Evolutionary conservation across 2,329 filamentous ascomycete species (phyloP).

Genomic region (Colletotrichum filicis): DNA sequence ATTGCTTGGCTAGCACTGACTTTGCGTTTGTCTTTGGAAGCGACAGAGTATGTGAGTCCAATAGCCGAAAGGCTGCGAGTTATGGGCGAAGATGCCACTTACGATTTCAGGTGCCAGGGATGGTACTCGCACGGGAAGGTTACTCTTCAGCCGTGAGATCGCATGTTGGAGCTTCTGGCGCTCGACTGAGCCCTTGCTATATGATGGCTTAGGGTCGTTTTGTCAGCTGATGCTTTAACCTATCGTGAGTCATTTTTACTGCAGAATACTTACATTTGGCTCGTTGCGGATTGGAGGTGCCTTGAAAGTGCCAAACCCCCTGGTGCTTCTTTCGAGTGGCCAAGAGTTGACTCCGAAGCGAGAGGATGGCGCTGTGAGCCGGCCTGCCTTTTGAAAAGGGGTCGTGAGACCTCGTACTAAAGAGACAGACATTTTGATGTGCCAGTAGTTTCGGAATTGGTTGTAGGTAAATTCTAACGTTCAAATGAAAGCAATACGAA

Average conservation of each 20-base stretch:
- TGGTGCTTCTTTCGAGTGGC: too few relatives aligned
- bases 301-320: conserved; percentile 81
- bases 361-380: too few relatives aligned
- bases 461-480: too few relatives aligned
- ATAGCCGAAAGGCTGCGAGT: too few relatives aligned
- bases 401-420: too few relatives aligned
- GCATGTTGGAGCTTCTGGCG: conserved; percentile 81
- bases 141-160: conserved; percentile 74
- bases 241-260: neutral
- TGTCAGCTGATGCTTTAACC: neutral
- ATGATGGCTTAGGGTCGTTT: conserved; percentile 79
- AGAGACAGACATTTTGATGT: too few relatives aligned
- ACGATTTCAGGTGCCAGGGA: conserved; percentile 85
- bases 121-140: conserved; percentile 80
- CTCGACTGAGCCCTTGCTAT: conserved; percentile 84
- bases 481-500: too few relatives aligned
- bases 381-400: too few relatives aligned
- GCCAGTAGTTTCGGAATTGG: too few relatives aligned
- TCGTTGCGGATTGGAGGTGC: conserved; percentile 90
- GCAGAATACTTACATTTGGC: conserved; percentile 79
- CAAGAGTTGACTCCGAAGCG: too few relatives aligned
- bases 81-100: conserved; percentile 41
- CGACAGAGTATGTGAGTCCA: neutral
- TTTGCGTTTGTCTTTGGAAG: conserved; percentile 72
- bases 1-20: conserved; percentile 78